Percentiles rank a stretch among this genome's conserved stretches.
These are phyloP conservation scores for Claviceps quebecensis DNA, from an alignment of 2,329 filamentous ascomycete genomes.

Conservation along the genomic window DNA sequence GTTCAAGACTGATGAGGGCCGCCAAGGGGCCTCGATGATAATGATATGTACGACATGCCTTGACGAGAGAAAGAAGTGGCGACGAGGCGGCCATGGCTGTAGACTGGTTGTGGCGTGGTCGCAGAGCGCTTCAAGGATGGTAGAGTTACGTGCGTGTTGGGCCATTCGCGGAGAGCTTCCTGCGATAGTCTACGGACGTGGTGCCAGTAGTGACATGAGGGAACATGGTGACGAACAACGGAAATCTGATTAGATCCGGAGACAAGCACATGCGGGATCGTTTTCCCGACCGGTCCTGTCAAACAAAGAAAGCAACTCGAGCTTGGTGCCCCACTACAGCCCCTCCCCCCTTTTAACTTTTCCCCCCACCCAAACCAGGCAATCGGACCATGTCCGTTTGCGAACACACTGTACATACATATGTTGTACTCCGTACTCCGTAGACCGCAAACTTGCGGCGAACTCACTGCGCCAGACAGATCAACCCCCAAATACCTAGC, in stretches of 20 bases:
- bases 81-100: conserved; percentile 1
- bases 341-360: too few relatives aligned
- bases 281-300: too few relatives aligned
- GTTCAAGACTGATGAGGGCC: background rate
- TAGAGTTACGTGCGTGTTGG: background rate
- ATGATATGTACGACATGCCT: conserved; percentile 16
- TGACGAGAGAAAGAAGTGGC: conserved; percentile 18
- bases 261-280: too few relatives aligned
- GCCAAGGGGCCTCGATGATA: background rate
- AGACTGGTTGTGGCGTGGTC: background rate
- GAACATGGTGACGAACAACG: background rate
- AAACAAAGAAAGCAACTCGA: too few relatives aligned
- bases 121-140: background rate
- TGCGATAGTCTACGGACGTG: background rate
- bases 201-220: background rate
- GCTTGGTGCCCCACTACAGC: too few relatives aligned
- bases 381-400: too few relatives aligned
- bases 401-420: too few relatives aligned
- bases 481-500: too few relatives aligned
- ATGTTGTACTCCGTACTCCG: too few relatives aligned
- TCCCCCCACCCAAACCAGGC: too few relatives aligned
- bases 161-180: background rate
- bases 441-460: too few relatives aligned
- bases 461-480: too few relatives aligned
- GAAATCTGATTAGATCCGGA: background rate